These are phyloP conservation scores for Cryomyces minteri DNA, from an alignment of 495 filamentous ascomycete genomes.

Conservation along the genomic window DNA sequence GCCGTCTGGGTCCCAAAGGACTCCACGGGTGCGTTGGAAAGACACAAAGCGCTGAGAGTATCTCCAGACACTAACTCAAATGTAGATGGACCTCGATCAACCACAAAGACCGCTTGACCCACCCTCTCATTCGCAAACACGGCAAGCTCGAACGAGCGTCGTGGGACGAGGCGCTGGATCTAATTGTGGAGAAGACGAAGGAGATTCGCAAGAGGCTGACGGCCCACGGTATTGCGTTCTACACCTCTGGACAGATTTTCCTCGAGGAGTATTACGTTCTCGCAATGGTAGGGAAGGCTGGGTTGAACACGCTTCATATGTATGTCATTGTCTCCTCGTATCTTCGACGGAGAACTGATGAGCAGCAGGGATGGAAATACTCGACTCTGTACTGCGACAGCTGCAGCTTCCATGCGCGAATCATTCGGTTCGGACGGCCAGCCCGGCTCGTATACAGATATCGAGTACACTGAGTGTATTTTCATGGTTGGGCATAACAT, in stretches of 20 bases:
- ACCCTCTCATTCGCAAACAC: conserved; percentile 6
- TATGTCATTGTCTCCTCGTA: background rate
- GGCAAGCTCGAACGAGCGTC: conserved; percentile 5
- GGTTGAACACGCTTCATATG: conserved; percentile 7
- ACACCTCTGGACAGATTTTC: conserved; percentile 8
- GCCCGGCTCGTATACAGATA: background rate
- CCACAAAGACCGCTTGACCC: conserved; percentile 2
- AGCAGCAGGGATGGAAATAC: conserved; percentile 2
- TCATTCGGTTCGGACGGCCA: background rate
- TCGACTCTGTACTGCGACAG: conserved; percentile 6
- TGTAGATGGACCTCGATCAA: background rate
- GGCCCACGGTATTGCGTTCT: conserved; percentile 8
- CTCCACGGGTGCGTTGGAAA: background rate
- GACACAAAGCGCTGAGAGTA: too few species aligned
- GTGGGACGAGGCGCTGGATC: conserved; percentile 8
- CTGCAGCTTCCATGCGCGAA: conserved; percentile 4
- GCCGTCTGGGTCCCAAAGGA: background rate
- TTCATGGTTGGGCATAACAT: background rate
- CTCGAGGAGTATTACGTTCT: conserved; percentile 9
- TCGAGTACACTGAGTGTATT: background rate
- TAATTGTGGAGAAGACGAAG: conserved; percentile 5
- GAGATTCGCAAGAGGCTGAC: conserved; percentile 3
- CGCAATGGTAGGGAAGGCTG: conserved; percentile 7
- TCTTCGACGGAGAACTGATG: background rate
- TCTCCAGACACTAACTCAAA: background rate